Conservation (phyloP, 306 rosid genomes). For the Corylus avellana region DNA sequence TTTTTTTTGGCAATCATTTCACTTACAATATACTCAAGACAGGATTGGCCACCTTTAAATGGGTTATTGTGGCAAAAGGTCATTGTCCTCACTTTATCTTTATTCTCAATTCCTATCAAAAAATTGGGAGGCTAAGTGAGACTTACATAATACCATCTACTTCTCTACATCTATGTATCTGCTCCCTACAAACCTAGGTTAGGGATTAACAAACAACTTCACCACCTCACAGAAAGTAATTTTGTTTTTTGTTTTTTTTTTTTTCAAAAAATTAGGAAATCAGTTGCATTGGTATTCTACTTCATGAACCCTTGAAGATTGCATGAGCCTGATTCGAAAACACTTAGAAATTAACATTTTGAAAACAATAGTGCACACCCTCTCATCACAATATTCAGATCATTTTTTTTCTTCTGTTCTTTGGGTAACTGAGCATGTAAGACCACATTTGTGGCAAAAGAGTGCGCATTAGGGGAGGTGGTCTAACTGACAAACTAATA, state of each 20-base stretch:
- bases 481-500: conserved; percentile 1
- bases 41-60: not conserved
- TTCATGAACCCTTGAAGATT: not conserved
- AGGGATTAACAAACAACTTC: not conserved
- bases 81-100: not conserved
- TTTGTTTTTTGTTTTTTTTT: not conserved
- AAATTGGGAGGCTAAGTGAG: not conserved
- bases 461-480: not conserved
- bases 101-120: not conserved
- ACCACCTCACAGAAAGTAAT: not conserved
- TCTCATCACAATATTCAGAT: not conserved
- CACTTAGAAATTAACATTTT: not conserved
- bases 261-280: not conserved
- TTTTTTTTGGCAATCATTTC: not conserved
- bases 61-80: not conserved
- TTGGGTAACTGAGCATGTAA: not conserved
- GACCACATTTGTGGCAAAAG: not conserved
- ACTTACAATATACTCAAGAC: not conserved
- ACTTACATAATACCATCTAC: not conserved
- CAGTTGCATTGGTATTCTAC: not conserved
- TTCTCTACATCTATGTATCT: not conserved
- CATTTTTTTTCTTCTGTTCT: not conserved
- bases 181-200: not conserved
- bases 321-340: not conserved
- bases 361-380: not conserved